Evolutionary conservation across 2,329 filamentous ascomycete genomes (phyloP).

Genomic region (Stagonosporopsis vannaccii): DNA sequence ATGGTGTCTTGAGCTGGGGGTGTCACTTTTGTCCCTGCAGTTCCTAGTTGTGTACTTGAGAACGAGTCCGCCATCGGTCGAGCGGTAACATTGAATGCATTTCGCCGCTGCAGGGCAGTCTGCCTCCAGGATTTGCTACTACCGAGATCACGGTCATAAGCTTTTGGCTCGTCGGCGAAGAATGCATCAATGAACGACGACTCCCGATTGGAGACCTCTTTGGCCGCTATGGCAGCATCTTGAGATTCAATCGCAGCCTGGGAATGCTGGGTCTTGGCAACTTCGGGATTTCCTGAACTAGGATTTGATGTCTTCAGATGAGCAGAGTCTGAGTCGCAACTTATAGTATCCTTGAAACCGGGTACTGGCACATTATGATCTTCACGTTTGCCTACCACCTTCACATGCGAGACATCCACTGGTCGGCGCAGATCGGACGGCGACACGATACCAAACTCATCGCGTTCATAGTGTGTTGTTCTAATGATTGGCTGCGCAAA

Average conservation of each 20-base stretch:
- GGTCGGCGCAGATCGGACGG: constrained; percentile 44
- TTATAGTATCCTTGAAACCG: background rate
- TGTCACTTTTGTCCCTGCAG: background rate
- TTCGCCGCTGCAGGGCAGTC: constrained; percentile 30
- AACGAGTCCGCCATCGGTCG: background rate
- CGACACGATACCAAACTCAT: constrained; percentile 35
- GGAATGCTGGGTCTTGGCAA: background rate
- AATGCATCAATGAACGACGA: constrained; percentile 36
- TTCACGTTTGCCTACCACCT: constrained; percentile 1
- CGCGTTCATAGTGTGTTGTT: constrained; percentile 24
- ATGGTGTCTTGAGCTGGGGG: background rate
- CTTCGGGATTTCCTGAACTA: background rate
- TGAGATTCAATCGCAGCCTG: background rate
- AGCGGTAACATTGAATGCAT: background rate
- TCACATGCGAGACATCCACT: constrained; percentile 23
- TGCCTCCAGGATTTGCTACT: constrained; percentile 33
- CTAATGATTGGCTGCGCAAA: constrained; percentile 29
- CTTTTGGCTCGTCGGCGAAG: constrained; percentile 21
- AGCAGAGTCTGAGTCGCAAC: background rate
- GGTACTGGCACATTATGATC: background rate
- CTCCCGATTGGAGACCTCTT: constrained; percentile 19
- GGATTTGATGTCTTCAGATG: no score
- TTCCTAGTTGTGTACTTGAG: background rate
- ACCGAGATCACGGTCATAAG: constrained; percentile 2
- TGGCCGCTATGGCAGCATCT: background rate